Percentiles rank a stretch among this genome's conserved stretches.
phyloP scores from a whole-genome alignment of 2,329 filamentous ascomycete species.

The Penicillium glabrum region DNA sequence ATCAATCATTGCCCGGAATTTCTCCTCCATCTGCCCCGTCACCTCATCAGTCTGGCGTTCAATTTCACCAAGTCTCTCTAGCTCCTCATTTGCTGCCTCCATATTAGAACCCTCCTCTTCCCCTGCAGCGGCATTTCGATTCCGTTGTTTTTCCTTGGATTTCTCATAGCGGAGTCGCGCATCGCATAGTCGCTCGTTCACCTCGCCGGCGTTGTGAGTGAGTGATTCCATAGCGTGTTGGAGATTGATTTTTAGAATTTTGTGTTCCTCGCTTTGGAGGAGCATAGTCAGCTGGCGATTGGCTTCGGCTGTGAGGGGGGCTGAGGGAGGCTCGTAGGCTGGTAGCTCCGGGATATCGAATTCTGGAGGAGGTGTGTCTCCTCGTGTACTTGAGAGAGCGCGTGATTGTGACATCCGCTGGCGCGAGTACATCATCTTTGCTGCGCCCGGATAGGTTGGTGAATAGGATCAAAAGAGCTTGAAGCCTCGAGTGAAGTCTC shows the following conservation, averaged over 20 bases:
- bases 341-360: conserved; percentile 36
- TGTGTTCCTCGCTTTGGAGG: conserved; percentile 40
- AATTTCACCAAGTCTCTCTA: conserved; percentile 42
- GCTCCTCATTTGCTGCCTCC: conserved; percentile 25
- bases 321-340: conserved; percentile 54
- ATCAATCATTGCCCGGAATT: conserved; percentile 60
- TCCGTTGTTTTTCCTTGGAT: conserved; percentile 28
- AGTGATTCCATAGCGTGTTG: conserved; percentile 49
- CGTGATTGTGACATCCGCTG: conserved; percentile 14
- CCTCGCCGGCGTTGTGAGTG: conserved; percentile 50
- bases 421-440: neutral
- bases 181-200: conserved; percentile 55
- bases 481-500: no score
- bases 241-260: conserved; percentile 51
- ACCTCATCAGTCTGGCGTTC: conserved; percentile 50
- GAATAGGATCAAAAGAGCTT: neutral
- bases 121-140: conserved; percentile 11
- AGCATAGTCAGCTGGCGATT: conserved; percentile 50
- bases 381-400: conserved; percentile 9
- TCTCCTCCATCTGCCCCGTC: conserved; percentile 58
- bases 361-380: neutral
- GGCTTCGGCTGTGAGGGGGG: conserved; percentile 50
- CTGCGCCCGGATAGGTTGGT: neutral
- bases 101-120: conserved; percentile 6
- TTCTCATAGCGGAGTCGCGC: conserved; percentile 34